These are phyloP conservation scores for Dittrichia graveolens DNA, from an alignment of 129 eudicot genomes.

Conservation along the genomic window DNA sequence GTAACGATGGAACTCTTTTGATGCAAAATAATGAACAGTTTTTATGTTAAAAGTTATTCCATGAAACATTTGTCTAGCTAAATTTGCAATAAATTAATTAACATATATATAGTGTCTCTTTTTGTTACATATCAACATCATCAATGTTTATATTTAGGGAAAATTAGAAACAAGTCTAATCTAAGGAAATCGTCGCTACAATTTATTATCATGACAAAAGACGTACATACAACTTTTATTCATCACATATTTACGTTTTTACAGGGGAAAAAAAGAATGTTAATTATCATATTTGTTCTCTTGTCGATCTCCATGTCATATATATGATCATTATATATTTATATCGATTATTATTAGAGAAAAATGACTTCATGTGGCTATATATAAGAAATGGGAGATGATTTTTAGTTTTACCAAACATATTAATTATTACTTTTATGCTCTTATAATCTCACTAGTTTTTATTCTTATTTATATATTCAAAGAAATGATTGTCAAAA, in stretches of 20 bases:
- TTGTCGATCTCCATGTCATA: neutral
- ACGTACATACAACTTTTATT: neutral
- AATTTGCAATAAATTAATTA: too few relatives aligned
- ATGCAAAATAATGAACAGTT: too few relatives aligned
- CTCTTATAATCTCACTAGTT: too few relatives aligned
- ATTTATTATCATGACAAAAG: neutral
- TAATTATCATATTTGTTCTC: neutral
- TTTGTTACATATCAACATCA: slow-evolving; percentile 28
- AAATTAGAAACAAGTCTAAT: neutral
- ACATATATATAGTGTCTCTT: neutral
- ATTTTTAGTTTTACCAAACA: too few relatives aligned
- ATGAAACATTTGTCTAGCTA: too few relatives aligned
- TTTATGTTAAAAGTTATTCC: too few relatives aligned
- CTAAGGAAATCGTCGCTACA: neutral
- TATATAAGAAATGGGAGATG: too few relatives aligned
- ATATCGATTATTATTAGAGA: neutral
- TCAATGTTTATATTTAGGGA: neutral
- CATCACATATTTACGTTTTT: neutral
- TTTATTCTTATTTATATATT: too few relatives aligned
- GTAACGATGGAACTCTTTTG: too few relatives aligned
- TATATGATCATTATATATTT: too few relatives aligned
- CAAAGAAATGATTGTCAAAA: too few relatives aligned
- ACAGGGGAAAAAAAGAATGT: neutral
- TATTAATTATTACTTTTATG: too few relatives aligned
- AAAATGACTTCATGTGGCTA: neutral